Evolutionary conservation across 2,329 filamentous ascomycete species (phyloP).

Genomic region (Fusarium mangiferae): DNA sequence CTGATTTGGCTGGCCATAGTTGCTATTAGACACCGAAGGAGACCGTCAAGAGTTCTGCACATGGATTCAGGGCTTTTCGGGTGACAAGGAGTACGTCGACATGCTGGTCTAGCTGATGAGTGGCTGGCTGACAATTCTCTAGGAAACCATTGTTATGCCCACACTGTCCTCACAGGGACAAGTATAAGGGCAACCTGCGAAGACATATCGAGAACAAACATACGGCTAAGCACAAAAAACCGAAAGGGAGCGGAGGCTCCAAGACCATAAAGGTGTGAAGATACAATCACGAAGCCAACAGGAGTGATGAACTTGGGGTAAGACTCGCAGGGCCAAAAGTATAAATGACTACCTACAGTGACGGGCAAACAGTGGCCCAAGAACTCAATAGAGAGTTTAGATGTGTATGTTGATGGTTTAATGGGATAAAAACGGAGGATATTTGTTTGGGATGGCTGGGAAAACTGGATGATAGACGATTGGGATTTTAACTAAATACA

Average conservation of each 20-base stretch:
- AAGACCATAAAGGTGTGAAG: neutral
- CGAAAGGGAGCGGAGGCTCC: no score
- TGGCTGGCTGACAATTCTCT: neutral
- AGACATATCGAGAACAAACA: neutral
- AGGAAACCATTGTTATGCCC: neutral
- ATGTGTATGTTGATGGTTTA: neutral
- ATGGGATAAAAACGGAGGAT: neutral
- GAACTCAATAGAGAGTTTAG: neutral
- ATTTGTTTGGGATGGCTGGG: neutral
- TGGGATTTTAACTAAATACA: neutral
- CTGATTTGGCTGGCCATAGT: neutral
- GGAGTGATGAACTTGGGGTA: neutral
- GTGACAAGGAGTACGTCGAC: no score
- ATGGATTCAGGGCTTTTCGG: neutral
- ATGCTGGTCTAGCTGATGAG: neutral
- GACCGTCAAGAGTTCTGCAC: neutral
- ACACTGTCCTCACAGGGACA: neutral
- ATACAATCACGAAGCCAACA: neutral
- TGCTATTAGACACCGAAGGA: neutral
- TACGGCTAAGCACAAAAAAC: no score
- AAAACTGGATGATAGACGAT: neutral
- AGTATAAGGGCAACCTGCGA: neutral
- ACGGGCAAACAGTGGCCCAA: neutral
- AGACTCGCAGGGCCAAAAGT: neutral
- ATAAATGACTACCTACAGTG: neutral